phyloP scores from a whole-genome alignment of 2,329 filamentous ascomycete species.

The Lachnellula cervina region DNA sequence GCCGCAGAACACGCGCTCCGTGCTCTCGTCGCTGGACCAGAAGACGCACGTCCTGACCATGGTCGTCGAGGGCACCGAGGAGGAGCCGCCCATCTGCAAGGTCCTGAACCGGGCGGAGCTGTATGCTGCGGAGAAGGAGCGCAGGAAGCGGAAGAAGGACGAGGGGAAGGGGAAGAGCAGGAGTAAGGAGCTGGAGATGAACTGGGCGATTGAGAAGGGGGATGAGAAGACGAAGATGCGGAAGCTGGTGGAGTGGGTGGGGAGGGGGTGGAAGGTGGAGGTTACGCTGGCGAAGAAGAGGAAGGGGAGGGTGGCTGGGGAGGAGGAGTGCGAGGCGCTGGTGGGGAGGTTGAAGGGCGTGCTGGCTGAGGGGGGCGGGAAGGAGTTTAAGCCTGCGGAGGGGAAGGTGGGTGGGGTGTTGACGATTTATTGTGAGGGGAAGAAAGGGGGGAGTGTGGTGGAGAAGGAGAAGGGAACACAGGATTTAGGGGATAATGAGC shows the following conservation, averaged over 20 bases:
- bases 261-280: slow-evolving; percentile 71
- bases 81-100: slow-evolving; percentile 59
- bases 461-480: not conserved
- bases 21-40: slow-evolving; percentile 44
- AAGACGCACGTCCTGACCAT: slow-evolving; percentile 47
- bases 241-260: slow-evolving; percentile 63
- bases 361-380: slow-evolving; percentile 35
- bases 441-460: slow-evolving; percentile 3
- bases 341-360: slow-evolving; percentile 45
- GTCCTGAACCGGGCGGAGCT: slow-evolving; percentile 54
- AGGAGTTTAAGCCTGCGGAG: slow-evolving; percentile 41
- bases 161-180: slow-evolving; percentile 33
- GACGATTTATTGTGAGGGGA: slow-evolving; percentile 42
- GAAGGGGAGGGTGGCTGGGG: slow-evolving; percentile 53
- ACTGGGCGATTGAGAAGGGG: slow-evolving; percentile 76
- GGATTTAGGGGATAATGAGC: no score
- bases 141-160: slow-evolving; percentile 34
- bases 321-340: slow-evolving; percentile 56
- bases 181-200: slow-evolving; percentile 78
- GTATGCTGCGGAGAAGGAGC: slow-evolving; percentile 43
- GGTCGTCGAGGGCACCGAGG: slow-evolving; percentile 35
- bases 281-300: slow-evolving; percentile 65
- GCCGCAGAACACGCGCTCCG: slow-evolving; percentile 29
- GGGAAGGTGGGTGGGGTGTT: slow-evolving; percentile 42
- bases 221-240: slow-evolving; percentile 70